Conservation (phyloP, 2,329 filamentous ascomycete species). For the Alternaria sp. region DNA sequence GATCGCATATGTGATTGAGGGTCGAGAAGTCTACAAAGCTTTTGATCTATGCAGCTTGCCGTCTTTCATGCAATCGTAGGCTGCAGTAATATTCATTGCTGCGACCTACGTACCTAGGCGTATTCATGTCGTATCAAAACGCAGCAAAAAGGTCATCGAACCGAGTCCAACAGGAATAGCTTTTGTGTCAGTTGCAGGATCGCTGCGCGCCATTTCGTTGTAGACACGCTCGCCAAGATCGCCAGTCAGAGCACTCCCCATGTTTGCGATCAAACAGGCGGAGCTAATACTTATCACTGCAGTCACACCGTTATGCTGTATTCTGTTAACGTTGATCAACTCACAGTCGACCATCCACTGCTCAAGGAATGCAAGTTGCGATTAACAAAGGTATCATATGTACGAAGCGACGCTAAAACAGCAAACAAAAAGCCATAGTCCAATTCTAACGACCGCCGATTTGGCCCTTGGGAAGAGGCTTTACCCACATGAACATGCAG, state of each 20-base stretch:
- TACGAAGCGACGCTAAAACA: slow-evolving; percentile 1
- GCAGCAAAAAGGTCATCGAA: background rate
- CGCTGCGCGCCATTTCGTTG: background rate
- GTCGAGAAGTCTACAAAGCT: background rate
- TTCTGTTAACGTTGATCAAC: background rate
- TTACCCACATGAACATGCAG: slow-evolving; percentile 68
- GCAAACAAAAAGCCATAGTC: background rate
- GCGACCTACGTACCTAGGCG: background rate
- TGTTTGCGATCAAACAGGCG: background rate
- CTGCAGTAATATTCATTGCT: background rate
- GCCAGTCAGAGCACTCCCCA: background rate
- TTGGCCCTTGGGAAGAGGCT: slow-evolving; percentile 62
- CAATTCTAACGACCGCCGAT: slow-evolving; percentile 52
- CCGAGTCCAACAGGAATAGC: background rate
- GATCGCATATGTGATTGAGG: background rate
- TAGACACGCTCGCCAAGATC: background rate
- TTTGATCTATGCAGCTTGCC: background rate
- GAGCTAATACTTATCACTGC: background rate
- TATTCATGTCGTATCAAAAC: background rate
- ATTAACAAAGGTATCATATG: slow-evolving; percentile 7
- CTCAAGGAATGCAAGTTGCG: background rate
- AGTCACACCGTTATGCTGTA: background rate
- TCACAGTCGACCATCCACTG: background rate
- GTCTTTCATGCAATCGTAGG: background rate
- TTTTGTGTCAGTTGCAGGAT: background rate